phyloP scores from a whole-genome alignment of 768 basidiomycete species.

The Boletus speciosus region DNA sequence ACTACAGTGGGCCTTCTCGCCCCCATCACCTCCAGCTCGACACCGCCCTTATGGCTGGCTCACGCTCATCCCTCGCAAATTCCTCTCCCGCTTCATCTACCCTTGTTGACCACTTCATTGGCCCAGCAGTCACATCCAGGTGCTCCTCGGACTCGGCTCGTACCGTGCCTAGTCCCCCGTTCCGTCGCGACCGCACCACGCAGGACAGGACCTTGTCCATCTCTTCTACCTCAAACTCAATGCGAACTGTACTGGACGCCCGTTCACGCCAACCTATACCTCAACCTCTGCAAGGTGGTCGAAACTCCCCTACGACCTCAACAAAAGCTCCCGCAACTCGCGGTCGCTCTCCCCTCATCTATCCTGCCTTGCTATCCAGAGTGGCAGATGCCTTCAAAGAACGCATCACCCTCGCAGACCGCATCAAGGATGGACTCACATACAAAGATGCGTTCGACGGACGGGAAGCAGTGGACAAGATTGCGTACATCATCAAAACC shows the following conservation, averaged over 20 bases:
- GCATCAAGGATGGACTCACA: conserved; percentile 90
- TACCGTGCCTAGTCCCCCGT: conserved; percentile 49
- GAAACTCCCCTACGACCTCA: conserved; percentile 34
- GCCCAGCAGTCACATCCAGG: conserved; percentile 34
- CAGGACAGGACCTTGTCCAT: conserved; percentile 79
- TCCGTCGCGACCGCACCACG: conserved; percentile 55
- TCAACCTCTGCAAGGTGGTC: conserved; percentile 37
- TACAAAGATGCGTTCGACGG: conserved; percentile 98
- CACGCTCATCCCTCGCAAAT: conserved; percentile 41
- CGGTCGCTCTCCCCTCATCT: conserved; percentile 68
- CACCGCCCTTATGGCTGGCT: conserved; percentile 41
- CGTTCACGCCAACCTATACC: conserved; percentile 36
- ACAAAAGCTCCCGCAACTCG: conserved; percentile 39
- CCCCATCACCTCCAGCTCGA: conserved; percentile 60
- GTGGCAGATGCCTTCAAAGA: conserved; percentile 92
- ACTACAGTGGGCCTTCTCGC: conserved; percentile 34
- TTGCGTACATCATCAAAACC: conserved; percentile 97
- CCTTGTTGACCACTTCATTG: conserved; percentile 33
- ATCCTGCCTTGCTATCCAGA: conserved; percentile 93
- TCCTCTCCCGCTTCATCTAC: conserved; percentile 45
- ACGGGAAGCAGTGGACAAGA: conserved; percentile 94
- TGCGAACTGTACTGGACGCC: conserved; percentile 44
- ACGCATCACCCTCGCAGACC: conserved; percentile 72
- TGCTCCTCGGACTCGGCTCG: conserved; percentile 71
- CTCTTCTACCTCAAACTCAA: conserved; percentile 55